Evolutionary conservation across 768 basidiomycete genomes (phyloP), one percentile per base, ranked within the genome.

Genomic region (Symmetrospora coprosmae): DNA sequence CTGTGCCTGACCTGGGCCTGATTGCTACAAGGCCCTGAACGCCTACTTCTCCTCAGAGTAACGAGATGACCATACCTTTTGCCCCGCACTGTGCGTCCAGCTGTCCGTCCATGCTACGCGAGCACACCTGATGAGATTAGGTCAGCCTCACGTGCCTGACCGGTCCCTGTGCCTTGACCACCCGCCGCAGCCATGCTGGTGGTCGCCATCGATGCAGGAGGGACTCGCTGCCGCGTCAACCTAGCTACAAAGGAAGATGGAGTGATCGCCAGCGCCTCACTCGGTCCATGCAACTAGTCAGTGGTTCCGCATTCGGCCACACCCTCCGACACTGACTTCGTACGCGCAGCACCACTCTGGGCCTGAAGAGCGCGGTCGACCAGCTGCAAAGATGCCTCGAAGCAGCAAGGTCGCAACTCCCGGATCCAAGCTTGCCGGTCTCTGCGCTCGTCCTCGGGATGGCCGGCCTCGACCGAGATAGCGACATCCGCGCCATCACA

Each of bases 211-310:
- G 55, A 58, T 17, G n/a, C 40, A n/a, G 55, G 55, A 45, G 55
- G 55, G 21, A 45, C 55, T 5, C 28, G 46, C 17, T 58, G 40
- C 40, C n/a, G 39, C 6, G 55, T 58, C 43, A 30, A 45, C 13
- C 55, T 58, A 16, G 55, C 55, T 9, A 23, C 43, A 16, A 30
- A 31, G 39, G 43, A n/a, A n/a, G n/a, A 58, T 34, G 39, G 55
- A 17, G 37, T 58, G 23, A 43, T 45, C 13, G 55, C 55, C 8
- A 25, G 55, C 3, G 27, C 55, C 8, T 23, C 27, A 19, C 27
- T 30, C 31, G 55, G 55, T 14, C 28, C 55, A 19, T 40, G 55
- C 55, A 58, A 58, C 33, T 58, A 58, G 55, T 58, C 37, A 8
- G 51, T 13, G 25, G 21, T 28, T 27, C 13, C 5, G 11, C 4